Base-by-base conservation (phyloP, 192 early-diverging fungal genomes). In the Linnemannia zychae region DNA sequence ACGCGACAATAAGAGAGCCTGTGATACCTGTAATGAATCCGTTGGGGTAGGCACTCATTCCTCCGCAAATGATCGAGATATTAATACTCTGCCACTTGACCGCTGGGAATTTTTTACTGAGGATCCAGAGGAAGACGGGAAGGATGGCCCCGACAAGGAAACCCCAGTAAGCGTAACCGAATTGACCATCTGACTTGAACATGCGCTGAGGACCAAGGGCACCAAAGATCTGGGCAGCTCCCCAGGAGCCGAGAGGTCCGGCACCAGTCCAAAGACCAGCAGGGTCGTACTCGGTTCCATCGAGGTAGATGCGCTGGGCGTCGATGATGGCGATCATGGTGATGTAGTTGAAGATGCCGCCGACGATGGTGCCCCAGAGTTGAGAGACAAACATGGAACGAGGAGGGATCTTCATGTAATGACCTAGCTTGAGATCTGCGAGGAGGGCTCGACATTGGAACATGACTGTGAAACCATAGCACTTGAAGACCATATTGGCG, bases 341-440 rank as follows among this genome's bases (percentile, higher is more conserved):
- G 46, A 86, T 74, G 53, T 89, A 91, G 68, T 89, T 90, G 60
- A 91, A 69, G 34, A 90, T 70, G 9, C 80, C 75, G 52, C 87
- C 89, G 40, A 91, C 65, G 17, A 89, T 40, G 7, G 93, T 92
- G 33, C 94, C 93, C 48, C 84, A 74, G n/a, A 90, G 38, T 81
- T 95, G 95, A 20, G 84, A 79, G 22, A 89, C 71, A 79, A 95
- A 93, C 84, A 96, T 89, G 44, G 88, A 67, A 34, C 89, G 89
- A n/a, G 94, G 94, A n/a, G 93, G 89, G 31, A 95, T 92, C 76
- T 95, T 94, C 86, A 93, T 90, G 86, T 94, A 95, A 67, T 92
- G 90, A 2, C 93, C 93, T 11, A 96, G 88, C 75, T 97, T 97
- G 50, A 97, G 87, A 85, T 96, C 95, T 63, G 72, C 24, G 12